Base-by-base conservation (phyloP, 2,329 filamentous ascomycete genomes). In the Graphilbum fragrans region DNA sequence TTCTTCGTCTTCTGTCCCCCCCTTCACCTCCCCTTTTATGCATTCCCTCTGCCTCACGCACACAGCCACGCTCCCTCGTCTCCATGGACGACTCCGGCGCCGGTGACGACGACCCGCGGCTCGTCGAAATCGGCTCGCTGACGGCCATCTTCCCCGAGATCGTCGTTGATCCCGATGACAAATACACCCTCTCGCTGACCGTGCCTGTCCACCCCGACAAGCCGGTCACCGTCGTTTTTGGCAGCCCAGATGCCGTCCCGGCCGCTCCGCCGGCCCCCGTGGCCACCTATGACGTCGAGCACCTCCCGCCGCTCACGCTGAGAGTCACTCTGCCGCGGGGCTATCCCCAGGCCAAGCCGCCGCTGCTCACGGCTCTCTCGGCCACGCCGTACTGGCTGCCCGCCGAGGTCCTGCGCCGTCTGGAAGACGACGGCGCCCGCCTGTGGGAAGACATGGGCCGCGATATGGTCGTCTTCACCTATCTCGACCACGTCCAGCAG, bases 121-220 rank as follows among this genome's bases (percentile, higher is more conserved):
- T 65, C 41, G 62, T 68, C 37, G 78, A 82, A 62, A 64, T 82
- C 41, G 69, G 67, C 51, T 70, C 75, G 14, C 66, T 82, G 42
- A 61, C 66, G 42, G 74, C 77, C 47, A 82, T 83, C 51, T 83
- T 72, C 48, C 78, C 78, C n/a, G 79, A 82, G 57, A 70, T 82
- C 14, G 63, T 63, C 23, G 55, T 65, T 18, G 55, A 64, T 36
- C 53, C 62, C 7, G 50, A 64, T 25, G 60, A 67, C 44, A 55
- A 54, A n/a, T 67, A 69, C 50, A 62, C 61, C 8, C 69, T 79
- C 53, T 62, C 64, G 35, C 66, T 81, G 43, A 70, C 77, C 35
- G 57, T 81, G 17, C 72, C 74, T 4, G 69, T 80, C 33, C 66
- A 68, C 47, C 70, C 77, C 11, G 60, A 58, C 27, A 62, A 66